phyloP scores from a whole-genome alignment of 2,329 filamentous ascomycete genomes.

The Aspergillus ochraceus region DNA sequence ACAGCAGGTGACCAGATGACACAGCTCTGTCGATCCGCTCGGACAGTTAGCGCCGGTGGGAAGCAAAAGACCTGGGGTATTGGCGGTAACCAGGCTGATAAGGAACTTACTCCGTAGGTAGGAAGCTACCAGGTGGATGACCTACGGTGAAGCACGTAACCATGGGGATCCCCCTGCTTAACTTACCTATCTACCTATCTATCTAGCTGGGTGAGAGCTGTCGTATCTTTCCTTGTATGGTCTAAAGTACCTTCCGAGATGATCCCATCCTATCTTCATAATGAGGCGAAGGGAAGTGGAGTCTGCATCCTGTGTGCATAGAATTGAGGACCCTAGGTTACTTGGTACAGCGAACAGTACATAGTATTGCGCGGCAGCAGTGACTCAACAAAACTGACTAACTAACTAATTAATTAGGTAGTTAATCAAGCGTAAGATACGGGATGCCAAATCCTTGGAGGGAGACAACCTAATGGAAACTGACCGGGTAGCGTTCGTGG shows the following conservation, averaged over 20 bases:
- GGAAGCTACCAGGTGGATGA: background rate
- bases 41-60: conserved; percentile 15
- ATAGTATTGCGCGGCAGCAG: background rate
- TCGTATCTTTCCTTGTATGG: background rate
- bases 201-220: too few relatives aligned
- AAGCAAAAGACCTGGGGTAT: conserved; percentile 9
- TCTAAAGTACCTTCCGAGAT: background rate
- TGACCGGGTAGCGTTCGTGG: background rate
- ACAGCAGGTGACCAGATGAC: conserved; percentile 23
- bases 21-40: conserved; percentile 12
- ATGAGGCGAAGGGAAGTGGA: conserved; percentile 8
- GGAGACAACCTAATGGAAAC: background rate
- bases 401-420: background rate
- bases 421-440: background rate
- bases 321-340: background rate
- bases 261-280: background rate
- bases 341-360: too few relatives aligned
- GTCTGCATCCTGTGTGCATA: conserved; percentile 2
- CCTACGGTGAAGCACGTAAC: background rate
- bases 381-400: conserved; percentile 3
- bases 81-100: conserved; percentile 1
- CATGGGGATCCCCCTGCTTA: background rate
- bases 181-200: too few relatives aligned
- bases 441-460: background rate
- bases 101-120: too few relatives aligned